phyloP scores from a whole-genome alignment of 2,329 filamentous ascomycete genomes.

The Stemphylium lycopersici region DNA sequence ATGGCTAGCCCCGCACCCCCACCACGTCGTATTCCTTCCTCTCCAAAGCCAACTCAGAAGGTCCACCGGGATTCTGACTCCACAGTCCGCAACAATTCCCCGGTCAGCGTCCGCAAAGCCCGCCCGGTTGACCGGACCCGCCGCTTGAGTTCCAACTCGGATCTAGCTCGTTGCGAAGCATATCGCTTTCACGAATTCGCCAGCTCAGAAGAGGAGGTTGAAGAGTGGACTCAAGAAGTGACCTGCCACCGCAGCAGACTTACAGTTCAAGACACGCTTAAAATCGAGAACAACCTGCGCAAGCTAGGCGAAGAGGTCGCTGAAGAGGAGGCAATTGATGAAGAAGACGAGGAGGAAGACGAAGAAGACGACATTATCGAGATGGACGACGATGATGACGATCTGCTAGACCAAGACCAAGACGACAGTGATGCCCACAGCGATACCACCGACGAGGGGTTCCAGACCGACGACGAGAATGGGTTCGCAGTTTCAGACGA shows the following conservation, averaged over 20 bases:
- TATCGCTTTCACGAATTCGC: conserved; percentile 87
- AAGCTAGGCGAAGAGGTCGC: conserved; percentile 80
- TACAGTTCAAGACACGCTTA: conserved; percentile 86
- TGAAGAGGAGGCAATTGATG: conserved; percentile 82
- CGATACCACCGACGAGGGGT: conserved; percentile 66
- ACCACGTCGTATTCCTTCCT: conserved; percentile 31
- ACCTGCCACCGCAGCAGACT: conserved; percentile 70
- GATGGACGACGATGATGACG: conserved; percentile 48
- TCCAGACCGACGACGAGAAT: conserved; percentile 80
- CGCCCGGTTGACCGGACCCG: conserved; percentile 40
- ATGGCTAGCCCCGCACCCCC: conserved; percentile 54
- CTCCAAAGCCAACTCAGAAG: conserved; percentile 39
- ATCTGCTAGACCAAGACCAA: conserved; percentile 57
- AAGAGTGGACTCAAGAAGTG: conserved; percentile 86
- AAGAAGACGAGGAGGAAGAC: conserved; percentile 55
- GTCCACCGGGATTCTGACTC: conserved; percentile 58
- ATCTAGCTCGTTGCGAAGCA: conserved; percentile 60
- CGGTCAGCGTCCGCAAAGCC: conserved; percentile 51
- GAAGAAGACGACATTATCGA: conserved; percentile 53
- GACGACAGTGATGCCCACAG: conserved; percentile 48
- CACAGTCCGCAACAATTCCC: conserved; percentile 57
- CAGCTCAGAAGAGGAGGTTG: conserved; percentile 80
- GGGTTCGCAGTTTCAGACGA: conserved; percentile 74
- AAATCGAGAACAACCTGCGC: conserved; percentile 87
- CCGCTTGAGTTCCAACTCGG: conserved; percentile 46